Percentiles rank a stretch among this genome's conserved stretches.
phyloP scores from a whole-genome alignment of 495 filamentous ascomycete species.

The Penicillium manginii region DNA sequence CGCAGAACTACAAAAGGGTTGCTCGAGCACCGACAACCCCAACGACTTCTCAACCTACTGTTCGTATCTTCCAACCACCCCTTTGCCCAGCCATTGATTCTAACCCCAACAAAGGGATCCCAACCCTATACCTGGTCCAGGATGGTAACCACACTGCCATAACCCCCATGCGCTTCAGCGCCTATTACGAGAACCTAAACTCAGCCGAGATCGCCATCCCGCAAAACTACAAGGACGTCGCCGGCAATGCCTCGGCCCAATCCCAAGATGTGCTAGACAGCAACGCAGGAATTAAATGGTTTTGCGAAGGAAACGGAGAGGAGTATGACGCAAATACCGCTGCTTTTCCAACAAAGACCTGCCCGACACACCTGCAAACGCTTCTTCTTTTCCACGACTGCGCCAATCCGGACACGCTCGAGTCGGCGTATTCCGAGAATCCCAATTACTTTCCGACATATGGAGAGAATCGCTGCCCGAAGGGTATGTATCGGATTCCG shows the following conservation, averaged over 20 bases:
- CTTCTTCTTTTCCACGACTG: constrained; percentile 26
- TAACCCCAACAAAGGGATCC: constrained; percentile 17
- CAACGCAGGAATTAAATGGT: constrained; percentile 21
- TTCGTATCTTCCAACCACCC: not conserved
- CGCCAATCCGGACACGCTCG: constrained; percentile 17
- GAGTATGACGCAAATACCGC: constrained; percentile 11
- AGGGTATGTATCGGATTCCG: constrained; percentile 23
- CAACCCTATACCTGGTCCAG: constrained; percentile 24
- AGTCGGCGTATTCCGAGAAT: constrained; percentile 21
- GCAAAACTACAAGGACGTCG: constrained; percentile 21
- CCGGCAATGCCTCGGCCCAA: constrained; percentile 21
- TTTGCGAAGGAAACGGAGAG: constrained; percentile 21
- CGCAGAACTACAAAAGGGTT: constrained; percentile 23
- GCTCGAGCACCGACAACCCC: constrained; percentile 21
- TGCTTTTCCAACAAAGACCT: constrained; percentile 20
- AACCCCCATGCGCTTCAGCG: constrained; percentile 24
- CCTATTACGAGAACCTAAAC: constrained; percentile 21
- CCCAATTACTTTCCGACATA: constrained; percentile 7
- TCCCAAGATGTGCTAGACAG: constrained; percentile 17
- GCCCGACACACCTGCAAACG: constrained; percentile 21
- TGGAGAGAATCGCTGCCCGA: constrained; percentile 18
- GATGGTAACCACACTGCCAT: constrained; percentile 18
- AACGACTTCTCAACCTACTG: constrained; percentile 29
- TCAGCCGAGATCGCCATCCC: constrained; percentile 22
- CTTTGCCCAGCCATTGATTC: not conserved